Evolutionary conservation across 2,329 filamentous ascomycete species (phyloP), one percentile per base, ranked within the genome.

Genomic region (Verticillium albo-atrum): DNA sequence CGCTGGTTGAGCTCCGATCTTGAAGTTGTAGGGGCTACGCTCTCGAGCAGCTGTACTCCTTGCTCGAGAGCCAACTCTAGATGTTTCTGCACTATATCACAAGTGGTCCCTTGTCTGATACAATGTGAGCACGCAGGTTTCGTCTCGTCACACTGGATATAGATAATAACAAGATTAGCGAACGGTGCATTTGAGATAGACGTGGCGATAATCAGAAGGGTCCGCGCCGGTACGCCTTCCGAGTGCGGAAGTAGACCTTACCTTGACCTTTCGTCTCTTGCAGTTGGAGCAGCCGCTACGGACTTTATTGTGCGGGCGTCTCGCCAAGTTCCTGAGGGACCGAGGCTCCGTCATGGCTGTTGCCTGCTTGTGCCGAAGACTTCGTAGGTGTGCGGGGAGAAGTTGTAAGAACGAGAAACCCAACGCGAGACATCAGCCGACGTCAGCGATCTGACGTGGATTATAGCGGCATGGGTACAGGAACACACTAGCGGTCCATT

Each of bases 241-340:
- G n/a, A n/a, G n/a, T n/a, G n/a, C n/a, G n/a, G n/a, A n/a, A n/a
- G n/a, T n/a, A n/a, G n/a, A n/a, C n/a, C 60, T 57, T 30, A 74
- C 74, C 71, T 77, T 77, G 55, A 77, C 74, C 65, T 77, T 77
- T 32, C 75, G 69, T 9, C 65, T 58, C 60, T 77, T 77, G 61
- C 75, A 77, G 1, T 67, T 72, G 28, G 68, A 60, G 60, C 75
- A 77, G 2, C 74, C 75, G 1, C 72, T 76, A 54, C 74, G 68
- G 35, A 72, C 73, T 67, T 76, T 76, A 17, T 58, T 60, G 50
- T 63, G 62, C 14, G 60, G 58, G 47, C 62, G 56, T 32, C 62
- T 58, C 20, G 62, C 61, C 20, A 58, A 28, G 54, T 62, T 60
- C 25, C 26, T 56, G 20, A 47, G 37, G 7, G 37, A 47, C 23